phyloP scores from a whole-genome alignment of 2,329 filamentous ascomycete genomes.

The Microsporum ferrugineum region DNA sequence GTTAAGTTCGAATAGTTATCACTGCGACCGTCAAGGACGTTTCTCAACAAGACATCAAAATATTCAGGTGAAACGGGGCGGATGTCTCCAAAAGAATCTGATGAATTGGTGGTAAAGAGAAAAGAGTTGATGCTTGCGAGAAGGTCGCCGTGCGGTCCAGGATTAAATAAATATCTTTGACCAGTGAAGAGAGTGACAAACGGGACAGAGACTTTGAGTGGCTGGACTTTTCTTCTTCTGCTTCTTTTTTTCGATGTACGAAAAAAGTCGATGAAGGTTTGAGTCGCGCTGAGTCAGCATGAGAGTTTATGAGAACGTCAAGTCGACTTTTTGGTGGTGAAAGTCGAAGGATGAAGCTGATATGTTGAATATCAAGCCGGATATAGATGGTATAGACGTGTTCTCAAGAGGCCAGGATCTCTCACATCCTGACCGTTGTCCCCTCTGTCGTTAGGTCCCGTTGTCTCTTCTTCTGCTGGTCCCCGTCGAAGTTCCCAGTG shows the following conservation, averaged over 20 bases:
- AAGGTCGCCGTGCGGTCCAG: background rate
- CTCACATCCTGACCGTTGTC: background rate
- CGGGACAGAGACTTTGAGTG: background rate
- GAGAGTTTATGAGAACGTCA: background rate
- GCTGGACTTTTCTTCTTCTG: background rate
- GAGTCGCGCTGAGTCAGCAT: background rate
- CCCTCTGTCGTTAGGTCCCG: background rate
- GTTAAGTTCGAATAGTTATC: background rate
- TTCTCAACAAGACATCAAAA: background rate
- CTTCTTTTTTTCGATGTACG: background rate
- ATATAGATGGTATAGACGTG: background rate
- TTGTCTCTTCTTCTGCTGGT: background rate
- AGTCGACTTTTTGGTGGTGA: background rate
- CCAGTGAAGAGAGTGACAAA: background rate
- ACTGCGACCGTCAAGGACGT: background rate
- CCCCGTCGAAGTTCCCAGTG: background rate
- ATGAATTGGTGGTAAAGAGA: background rate
- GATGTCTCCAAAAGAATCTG: background rate
- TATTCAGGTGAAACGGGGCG: background rate
- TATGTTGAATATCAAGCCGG: background rate
- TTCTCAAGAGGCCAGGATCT: background rate
- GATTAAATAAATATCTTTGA: background rate
- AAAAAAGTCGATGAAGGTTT: too few species aligned
- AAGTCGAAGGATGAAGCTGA: background rate
- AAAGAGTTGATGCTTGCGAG: background rate